Base-by-base conservation (phyloP, 768 basidiomycete species). In the Omphalotus guepiniiformis region DNA sequence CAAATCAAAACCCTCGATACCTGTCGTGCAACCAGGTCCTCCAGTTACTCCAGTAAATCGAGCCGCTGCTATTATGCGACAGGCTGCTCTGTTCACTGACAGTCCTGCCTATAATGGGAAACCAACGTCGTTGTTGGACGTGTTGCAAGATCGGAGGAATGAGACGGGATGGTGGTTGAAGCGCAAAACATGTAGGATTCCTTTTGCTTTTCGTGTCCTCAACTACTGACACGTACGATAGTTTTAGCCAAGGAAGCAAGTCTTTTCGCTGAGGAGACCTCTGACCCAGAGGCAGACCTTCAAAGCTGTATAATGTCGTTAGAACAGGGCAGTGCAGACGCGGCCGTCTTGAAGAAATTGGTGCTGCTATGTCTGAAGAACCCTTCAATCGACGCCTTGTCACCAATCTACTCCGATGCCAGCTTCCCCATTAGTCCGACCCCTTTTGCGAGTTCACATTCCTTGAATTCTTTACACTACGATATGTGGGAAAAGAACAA, bases 161-260 rank as follows among this genome's bases (percentile, higher is more conserved):
- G 83, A 88, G 57, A 82, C 79, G 18, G 79, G 79, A 6, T 94
- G 92, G 92, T 93, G 92, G 91, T 61, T 81, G 52, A 89, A 87
- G 60, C 74, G 85, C 53, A 82, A 79, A 61, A 70, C 76, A 34
- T 64, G 91, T 93, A 60, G 62, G 81, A 78, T 34, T 34, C 25
- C 4, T 32, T 42, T 39, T 49, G 4, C 13, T 13, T 41, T 27
- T 45, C 12, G 26, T 4, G 19, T 27, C 42, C 3, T 21, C 39
- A n/a, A 15, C 25, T 16, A n/a, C n/a, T 52, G 6, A 40, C 52
- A 61, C 43, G 64, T 38, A 44, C 38, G 11, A 6, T 53, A 79
- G 76, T 80, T 51, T 63, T 81, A 51, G 72, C 74, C 22, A 73
- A 78, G 55, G 72, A 74, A 30, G 71, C 68, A 15, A 68, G 76